Evolutionary conservation across 768 basidiomycete species (phyloP).

Genomic region (Daedaleopsis nitida): DNA sequence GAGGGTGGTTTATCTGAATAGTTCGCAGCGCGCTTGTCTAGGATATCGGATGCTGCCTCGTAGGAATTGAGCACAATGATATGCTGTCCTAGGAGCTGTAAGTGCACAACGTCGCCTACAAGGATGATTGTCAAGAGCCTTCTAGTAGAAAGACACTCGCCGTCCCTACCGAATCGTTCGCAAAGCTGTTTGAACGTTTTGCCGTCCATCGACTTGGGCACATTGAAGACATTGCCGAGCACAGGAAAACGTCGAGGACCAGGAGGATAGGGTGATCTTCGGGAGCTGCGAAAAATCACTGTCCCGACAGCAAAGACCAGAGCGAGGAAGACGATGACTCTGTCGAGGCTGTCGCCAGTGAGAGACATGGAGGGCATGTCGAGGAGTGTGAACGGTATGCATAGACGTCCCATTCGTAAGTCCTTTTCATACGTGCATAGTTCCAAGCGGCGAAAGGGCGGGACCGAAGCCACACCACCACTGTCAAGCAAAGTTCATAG

Average conservation of each 20-base stretch:
- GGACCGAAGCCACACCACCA: too few species aligned
- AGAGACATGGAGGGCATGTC: neutral
- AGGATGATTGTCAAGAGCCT: slow-evolving; percentile 3
- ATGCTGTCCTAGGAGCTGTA: slow-evolving; percentile 24
- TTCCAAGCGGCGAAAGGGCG: too few species aligned
- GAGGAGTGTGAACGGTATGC: neutral
- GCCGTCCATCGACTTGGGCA: slow-evolving; percentile 23
- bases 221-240: slow-evolving; percentile 27
- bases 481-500: too few species aligned
- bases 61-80: slow-evolving; percentile 27
- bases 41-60: slow-evolving; percentile 26
- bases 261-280: slow-evolving; percentile 27
- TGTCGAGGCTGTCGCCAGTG: neutral
- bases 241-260: slow-evolving; percentile 25
- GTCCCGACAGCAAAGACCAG: neutral
- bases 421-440: too few species aligned
- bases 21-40: slow-evolving; percentile 28
- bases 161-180: slow-evolving; percentile 23
- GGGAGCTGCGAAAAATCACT: neutral
- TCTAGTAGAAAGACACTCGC: neutral
- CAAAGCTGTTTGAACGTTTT: slow-evolving; percentile 1
- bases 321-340: neutral
- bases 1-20: slow-evolving; percentile 30
- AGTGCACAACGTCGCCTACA: slow-evolving; percentile 26
- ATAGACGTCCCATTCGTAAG: neutral